Evolutionary conservation across 1,139 yeast genomes (phyloP), one percentile per base, ranked within the genome.

Genomic region (Petasospora fabianii): DNA sequence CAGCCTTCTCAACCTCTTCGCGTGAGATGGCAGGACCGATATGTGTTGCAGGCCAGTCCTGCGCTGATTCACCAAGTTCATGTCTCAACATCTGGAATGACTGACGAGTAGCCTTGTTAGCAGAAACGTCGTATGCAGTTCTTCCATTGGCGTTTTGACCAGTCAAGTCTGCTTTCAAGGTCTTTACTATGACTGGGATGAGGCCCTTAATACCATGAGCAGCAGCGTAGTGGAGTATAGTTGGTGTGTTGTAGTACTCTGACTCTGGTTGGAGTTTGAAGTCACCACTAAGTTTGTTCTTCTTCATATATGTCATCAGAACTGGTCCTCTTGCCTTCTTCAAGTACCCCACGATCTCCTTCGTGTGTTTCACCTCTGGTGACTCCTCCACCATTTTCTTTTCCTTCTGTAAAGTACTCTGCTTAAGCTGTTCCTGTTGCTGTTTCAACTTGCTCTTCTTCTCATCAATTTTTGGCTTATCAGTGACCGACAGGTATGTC

Each of bases 321-420:
- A 82, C 73, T 0, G 97, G 96, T 0, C 90, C 87, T 53, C 83
- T 82, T 11, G 90, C 84, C 49, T 80, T 82, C 53, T 80, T 84
- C 43, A 90, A 59, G 21, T 83, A 64, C 2, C 66, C 63, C 1
- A 79, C 58, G 5, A 88, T 54, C 47, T 86, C 92, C 19, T 55
- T 58, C 0, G 94, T 69, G 38, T 76, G 80, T 32, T 60, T 65
- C 32, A 74, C 81, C 6, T 64, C 60, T 17, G 56, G 62, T 4
- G 63, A 45, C 11, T 55, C 40, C 36, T 58, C 55, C 11, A 50
- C 60, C 10, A 49, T 48, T 11, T 24, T 56, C 35, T 43, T 45
- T 36, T 34, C 49, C 36, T 36, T 51, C 39, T 38, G 38, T 13
- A 36, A 19, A 18, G 42, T 44, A 19, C 45, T 48, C 18, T 49